Base-by-base conservation (phyloP, 805 yeast genomes). In the Wickerhamiella hasegawae region DNA sequence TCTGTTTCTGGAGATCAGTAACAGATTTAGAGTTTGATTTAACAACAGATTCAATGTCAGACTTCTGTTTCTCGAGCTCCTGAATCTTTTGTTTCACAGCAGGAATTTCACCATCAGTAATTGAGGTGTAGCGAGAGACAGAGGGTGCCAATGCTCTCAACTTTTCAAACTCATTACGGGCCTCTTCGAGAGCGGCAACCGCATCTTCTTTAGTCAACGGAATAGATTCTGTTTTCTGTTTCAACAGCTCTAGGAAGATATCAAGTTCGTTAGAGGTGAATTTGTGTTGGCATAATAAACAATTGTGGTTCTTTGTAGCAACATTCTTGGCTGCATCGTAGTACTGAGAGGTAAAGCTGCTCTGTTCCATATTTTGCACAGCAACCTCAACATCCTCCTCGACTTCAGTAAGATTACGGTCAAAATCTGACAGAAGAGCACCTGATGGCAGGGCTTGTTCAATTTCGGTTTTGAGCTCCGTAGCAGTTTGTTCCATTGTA, bases 281-380 rank as follows among this genome's bases (percentile, higher is more conserved):
- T 10, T 66, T 61, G 34, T 93, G 63, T 15, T 69, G 68, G 53
- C 97, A 87, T 30, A 85, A 58, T 29, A 75, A 58, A 54, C 96
- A 87, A 32, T 69, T 62, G 9, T 73, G 65, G 6, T 67, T 63
- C 3, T 51, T 47, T 19, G 69, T 57, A 0, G 93, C 90, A 28
- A 68, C 53, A 21, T 70, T 67, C 9, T 79, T 55, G 0, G 95
- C 95, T 30, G 69, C 70, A 17, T 63, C 55, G 47, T 80, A 83
- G 55, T 76, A 84, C 28, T 70, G 70, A 18, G 71, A 59, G 1
- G 85, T 75, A 2, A 83, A 79, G 30, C 71, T 73, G 21, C 68
- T 68, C 43, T 80, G 72, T 48, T 81, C 81, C 22, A 71, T 51
- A 37, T 77, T 74, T 42, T 76, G 79, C 12, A 71, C 57, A 0